Conservation (phyloP, 23 red algal genomes). For the Gracilaria gracilis region DNA sequence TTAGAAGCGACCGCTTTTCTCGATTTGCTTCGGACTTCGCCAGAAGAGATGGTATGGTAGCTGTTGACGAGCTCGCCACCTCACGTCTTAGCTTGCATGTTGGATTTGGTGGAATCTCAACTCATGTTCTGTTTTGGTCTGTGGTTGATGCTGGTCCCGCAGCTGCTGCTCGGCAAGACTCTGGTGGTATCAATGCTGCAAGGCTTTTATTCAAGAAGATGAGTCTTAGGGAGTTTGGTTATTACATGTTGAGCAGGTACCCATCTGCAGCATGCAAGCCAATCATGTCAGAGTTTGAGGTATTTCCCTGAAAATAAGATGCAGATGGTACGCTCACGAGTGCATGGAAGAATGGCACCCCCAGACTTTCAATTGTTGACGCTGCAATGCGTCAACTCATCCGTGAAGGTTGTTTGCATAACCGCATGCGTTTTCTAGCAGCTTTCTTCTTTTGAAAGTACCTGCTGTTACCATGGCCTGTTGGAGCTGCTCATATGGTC, state of each 20-base stretch:
- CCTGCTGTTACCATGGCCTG: constrained; percentile 92
- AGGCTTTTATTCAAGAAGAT: constrained; percentile 93
- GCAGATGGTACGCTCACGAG: constrained; percentile 29
- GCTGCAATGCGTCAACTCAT: constrained; percentile 95
- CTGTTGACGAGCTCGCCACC: constrained; percentile 59
- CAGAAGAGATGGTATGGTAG: constrained; percentile 66
- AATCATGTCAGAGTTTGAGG: constrained; percentile 83
- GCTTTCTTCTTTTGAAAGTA: constrained; percentile 94
- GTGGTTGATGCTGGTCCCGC: constrained; percentile 50
- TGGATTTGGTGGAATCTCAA: constrained; percentile 78
- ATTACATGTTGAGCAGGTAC: constrained; percentile 87
- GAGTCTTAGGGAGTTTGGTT: constrained; percentile 90
- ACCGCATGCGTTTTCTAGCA: constrained; percentile 85
- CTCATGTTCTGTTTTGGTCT: constrained; percentile 64
- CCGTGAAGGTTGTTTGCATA: constrained; percentile 92
- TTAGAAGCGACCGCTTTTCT: constrained; percentile 55
- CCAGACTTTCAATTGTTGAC: constrained; percentile 95
- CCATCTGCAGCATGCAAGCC: constrained; percentile 77
- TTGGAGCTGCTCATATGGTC: constrained; percentile 78
- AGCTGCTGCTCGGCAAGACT: constrained; percentile 10
- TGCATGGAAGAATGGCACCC: constrained; percentile 74
- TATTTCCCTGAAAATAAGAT: constrained; percentile 84
- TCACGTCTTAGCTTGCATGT: constrained; percentile 80
- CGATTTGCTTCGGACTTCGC: constrained; percentile 42
- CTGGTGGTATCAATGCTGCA: constrained; percentile 29